Evolutionary conservation across 1,139 yeast species (phyloP).

Genomic region (Suhomyces taliae): DNA sequence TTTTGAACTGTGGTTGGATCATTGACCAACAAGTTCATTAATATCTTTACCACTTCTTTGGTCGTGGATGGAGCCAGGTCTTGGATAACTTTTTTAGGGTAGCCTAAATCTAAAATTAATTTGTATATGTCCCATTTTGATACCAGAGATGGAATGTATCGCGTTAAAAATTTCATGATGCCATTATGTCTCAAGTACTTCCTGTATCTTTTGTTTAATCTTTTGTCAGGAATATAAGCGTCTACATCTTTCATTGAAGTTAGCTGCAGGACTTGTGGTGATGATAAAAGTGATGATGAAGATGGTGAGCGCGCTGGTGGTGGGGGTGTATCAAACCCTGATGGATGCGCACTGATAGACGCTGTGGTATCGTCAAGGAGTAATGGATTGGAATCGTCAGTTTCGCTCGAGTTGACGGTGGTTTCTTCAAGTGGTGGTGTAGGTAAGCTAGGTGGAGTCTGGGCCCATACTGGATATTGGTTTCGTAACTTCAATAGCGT

Average conservation of each 20-base stretch:
- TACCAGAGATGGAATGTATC: constrained; percentile 17
- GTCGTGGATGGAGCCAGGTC: constrained; percentile 10
- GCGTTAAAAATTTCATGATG: constrained; percentile 16
- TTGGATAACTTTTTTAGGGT: constrained; percentile 9
- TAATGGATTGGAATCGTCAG: background rate
- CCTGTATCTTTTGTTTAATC: constrained; percentile 11
- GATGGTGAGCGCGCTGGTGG: background rate
- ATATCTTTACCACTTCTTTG: constrained; percentile 16
- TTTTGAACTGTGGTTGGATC: constrained; percentile 7
- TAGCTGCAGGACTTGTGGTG: background rate
- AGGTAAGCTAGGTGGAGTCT: background rate
- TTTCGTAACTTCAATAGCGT: background rate
- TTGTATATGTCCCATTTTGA: constrained; percentile 16
- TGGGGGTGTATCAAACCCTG: background rate
- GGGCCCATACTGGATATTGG: constrained; percentile 1
- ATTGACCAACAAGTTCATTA: constrained; percentile 18
- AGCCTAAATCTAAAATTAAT: constrained; percentile 22
- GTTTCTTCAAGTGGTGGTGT: background rate
- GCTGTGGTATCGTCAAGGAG: background rate
- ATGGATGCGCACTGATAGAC: background rate
- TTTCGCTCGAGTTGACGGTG: background rate
- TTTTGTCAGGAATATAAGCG: background rate
- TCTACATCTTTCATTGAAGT: constrained; percentile 1
- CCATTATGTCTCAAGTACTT: constrained; percentile 17
- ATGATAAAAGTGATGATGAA: background rate